These are phyloP conservation scores for Paratinospora sagittata DNA, from an alignment of 164 flowering plant genomes.

Conservation along the genomic window DNA sequence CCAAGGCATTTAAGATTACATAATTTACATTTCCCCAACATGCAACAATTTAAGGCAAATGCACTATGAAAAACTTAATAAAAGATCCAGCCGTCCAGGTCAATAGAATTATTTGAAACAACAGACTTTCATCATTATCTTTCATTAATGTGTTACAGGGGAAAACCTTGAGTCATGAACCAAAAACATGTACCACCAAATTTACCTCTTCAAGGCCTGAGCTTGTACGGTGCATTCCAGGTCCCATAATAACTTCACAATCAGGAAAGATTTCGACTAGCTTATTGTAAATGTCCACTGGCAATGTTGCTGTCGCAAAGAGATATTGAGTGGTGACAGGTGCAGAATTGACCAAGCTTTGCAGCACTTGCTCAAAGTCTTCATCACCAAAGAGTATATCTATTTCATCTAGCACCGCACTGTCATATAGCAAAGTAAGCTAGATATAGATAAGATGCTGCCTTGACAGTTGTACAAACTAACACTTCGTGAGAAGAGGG, in stretches of 20 bases:
- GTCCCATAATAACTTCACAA: slow-evolving; percentile 81
- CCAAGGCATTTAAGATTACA: too few relatives aligned
- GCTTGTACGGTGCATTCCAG: slow-evolving; percentile 88
- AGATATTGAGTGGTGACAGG: slow-evolving; percentile 78
- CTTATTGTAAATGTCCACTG: slow-evolving; percentile 74
- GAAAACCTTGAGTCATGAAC: background rate
- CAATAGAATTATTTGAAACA: background rate
- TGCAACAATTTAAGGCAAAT: too few relatives aligned
- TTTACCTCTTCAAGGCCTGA: slow-evolving; percentile 88
- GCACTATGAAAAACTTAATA: too few relatives aligned
- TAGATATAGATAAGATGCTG: background rate
- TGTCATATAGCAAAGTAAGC: slow-evolving; percentile 19
- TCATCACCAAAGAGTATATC: slow-evolving; percentile 85
- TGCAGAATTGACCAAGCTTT: slow-evolving; percentile 53
- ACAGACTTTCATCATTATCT: background rate
- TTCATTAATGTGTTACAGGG: background rate
- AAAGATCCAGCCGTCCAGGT: too few relatives aligned
- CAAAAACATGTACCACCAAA: background rate
- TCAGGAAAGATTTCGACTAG: slow-evolving; percentile 86
- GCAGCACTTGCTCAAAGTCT: slow-evolving; percentile 67
- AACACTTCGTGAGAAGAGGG: background rate
- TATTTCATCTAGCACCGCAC: slow-evolving; percentile 91
- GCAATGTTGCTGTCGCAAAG: slow-evolving; percentile 96
- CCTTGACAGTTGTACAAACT: background rate
- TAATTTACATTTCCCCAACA: too few relatives aligned